Evolutionary conservation across 2,329 filamentous ascomycete genomes (phyloP).

Genomic region (Aspergillus phoenicis): DNA sequence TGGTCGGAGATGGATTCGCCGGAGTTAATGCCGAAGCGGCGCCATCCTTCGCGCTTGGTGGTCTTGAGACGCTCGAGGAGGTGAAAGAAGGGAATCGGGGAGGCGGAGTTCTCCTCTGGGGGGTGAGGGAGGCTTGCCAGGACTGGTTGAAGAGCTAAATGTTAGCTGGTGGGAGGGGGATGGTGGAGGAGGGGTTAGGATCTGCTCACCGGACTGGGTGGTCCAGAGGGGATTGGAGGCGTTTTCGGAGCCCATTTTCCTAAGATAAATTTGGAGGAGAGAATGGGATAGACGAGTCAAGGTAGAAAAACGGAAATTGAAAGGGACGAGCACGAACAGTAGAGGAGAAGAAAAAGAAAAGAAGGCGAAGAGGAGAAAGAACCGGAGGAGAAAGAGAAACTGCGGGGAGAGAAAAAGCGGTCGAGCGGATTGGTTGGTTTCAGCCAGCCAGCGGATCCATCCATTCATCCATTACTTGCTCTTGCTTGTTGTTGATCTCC

Average conservation of each 20-base stretch:
- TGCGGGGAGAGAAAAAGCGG: conserved; percentile 8
- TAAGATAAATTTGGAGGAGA: background rate
- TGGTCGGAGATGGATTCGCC: conserved; percentile 96
- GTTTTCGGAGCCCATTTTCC: conserved; percentile 34
- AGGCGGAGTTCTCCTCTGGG: conserved; percentile 63
- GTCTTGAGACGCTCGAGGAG: conserved; percentile 92
- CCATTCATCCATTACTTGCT: background rate
- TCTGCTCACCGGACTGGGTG: conserved; percentile 37
- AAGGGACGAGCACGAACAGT: conserved; percentile 8
- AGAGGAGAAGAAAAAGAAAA: conserved; percentile 11
- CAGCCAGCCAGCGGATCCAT: conserved; percentile 2
- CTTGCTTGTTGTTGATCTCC: background rate
- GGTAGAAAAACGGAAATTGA: background rate
- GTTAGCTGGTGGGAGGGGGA: conserved; percentile 2
- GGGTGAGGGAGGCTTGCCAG: conserved; percentile 65
- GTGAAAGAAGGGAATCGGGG: conserved; percentile 91
- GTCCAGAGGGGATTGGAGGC: conserved; percentile 35
- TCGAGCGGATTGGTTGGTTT: conserved; percentile 6
- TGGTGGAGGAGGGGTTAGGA: background rate
- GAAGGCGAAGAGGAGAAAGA: conserved; percentile 8
- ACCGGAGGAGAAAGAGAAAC: conserved; percentile 8
- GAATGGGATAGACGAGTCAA: background rate
- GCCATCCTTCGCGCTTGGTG: conserved; percentile 94
- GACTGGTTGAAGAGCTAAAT: conserved; percentile 47
- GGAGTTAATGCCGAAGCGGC: conserved; percentile 72